Conservation (phyloP, 2,329 filamentous ascomycete genomes). For the Coniochaeta hoffmannii region DNA sequence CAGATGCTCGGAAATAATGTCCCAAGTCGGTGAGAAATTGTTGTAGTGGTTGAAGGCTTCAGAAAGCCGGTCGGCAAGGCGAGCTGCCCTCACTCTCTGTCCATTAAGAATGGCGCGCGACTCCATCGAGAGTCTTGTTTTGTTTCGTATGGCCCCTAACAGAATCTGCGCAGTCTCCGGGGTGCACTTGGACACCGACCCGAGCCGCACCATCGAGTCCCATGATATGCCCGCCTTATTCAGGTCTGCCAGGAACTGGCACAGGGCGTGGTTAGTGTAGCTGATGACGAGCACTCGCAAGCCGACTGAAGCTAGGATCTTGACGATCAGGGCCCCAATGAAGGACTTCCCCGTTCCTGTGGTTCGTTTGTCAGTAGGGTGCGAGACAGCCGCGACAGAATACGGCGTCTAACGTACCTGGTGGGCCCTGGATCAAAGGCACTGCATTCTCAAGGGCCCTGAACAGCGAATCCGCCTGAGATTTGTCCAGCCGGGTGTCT, state of each 20-base stretch:
- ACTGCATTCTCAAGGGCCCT: constrained; percentile 44
- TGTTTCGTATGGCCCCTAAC: constrained; percentile 19
- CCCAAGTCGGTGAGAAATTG: constrained; percentile 6
- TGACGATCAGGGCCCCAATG: constrained; percentile 56
- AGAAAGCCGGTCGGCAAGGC: constrained; percentile 14
- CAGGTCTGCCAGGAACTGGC: constrained; percentile 60
- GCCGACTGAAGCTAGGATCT: constrained; percentile 43
- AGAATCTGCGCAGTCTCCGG: constrained; percentile 37
- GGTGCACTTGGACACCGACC: constrained; percentile 52
- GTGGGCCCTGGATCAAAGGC: constrained; percentile 64
- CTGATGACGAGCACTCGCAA: constrained; percentile 55
- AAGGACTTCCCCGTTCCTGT: constrained; percentile 70
- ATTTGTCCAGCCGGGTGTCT: constrained; percentile 18
- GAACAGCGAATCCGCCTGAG: constrained; percentile 51
- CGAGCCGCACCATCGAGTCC: constrained; percentile 51
- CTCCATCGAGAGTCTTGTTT: constrained; percentile 15
- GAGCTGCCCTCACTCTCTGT: constrained; percentile 26
- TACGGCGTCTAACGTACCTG: constrained; percentile 37
- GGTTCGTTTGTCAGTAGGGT: background rate
- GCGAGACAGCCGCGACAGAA: background rate
- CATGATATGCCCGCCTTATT: constrained; percentile 47
- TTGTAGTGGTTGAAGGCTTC: constrained; percentile 10
- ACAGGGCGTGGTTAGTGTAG: constrained; percentile 62
- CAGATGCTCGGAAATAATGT: constrained; percentile 31
- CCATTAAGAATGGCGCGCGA: constrained; percentile 35